Percentiles rank a stretch among this genome's conserved stretches.
Conservation (phyloP, 192 early-diverging fungal species). For the Coemansia sp. region DNA sequence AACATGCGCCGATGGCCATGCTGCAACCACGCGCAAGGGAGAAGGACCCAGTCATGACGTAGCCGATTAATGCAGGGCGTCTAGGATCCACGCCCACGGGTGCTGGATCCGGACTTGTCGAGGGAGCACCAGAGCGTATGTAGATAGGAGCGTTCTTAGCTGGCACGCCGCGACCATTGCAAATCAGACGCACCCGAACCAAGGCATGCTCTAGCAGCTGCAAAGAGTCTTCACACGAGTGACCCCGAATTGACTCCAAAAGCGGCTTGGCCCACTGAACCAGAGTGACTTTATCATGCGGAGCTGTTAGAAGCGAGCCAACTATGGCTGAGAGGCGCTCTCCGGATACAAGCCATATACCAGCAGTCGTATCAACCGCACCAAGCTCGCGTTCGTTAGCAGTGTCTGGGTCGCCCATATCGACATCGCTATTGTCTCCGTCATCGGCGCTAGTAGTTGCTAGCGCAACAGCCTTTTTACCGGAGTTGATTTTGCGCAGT, state of each 20-base stretch:
- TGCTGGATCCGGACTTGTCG: background rate
- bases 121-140: background rate
- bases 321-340: conserved; percentile 23
- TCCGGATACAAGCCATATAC: conserved; percentile 44
- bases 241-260: conserved; percentile 1
- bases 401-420: background rate
- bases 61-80: conserved; percentile 24
- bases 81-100: background rate
- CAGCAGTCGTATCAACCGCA: conserved; percentile 3
- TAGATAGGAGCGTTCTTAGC: conserved; percentile 42
- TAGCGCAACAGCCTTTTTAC: conserved; percentile 5
- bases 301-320: conserved; percentile 11
- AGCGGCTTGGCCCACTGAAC: conserved; percentile 40
- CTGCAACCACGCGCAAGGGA: conserved; percentile 54
- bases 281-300: conserved; percentile 1
- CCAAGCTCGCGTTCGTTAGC: background rate
- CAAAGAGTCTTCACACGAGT: background rate
- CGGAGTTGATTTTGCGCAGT: conserved; percentile 28
- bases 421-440: background rate
- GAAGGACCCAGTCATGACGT: conserved; percentile 48
- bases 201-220: conserved; percentile 30
- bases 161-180: conserved; percentile 44
- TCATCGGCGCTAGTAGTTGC: background rate
- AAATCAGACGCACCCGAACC: conserved; percentile 46
- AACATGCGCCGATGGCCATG: conserved; percentile 53